phyloP scores from a whole-genome alignment of 805 yeast genomes.

The Saturnispora ahearnii region DNA sequence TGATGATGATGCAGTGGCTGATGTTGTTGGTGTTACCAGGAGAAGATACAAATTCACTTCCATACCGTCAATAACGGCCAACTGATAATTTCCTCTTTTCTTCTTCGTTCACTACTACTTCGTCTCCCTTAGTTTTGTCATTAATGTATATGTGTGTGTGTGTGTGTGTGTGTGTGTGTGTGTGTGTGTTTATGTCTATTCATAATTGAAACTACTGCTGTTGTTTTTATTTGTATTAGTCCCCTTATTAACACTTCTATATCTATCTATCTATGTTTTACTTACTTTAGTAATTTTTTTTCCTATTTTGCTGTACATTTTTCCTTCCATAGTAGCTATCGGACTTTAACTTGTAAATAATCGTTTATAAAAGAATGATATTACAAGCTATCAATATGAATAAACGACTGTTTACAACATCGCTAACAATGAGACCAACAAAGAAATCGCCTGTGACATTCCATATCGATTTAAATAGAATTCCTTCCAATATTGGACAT shows the following conservation, averaged over 20 bases:
- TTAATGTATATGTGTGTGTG: not conserved
- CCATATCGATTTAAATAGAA: slow-evolving; percentile 48
- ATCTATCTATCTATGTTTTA: too few relatives aligned
- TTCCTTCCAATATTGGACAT: slow-evolving; percentile 76
- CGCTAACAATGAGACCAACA: not conserved
- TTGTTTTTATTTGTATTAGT: too few relatives aligned
- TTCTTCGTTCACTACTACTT: not conserved
- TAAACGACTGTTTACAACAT: slow-evolving; percentile 2
- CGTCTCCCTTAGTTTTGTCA: not conserved
- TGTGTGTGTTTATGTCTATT: too few relatives aligned
- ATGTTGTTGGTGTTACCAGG: slow-evolving; percentile 58
- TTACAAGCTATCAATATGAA: not conserved
- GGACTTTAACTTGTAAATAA: too few relatives aligned
- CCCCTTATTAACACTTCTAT: too few relatives aligned
- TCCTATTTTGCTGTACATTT: too few relatives aligned
- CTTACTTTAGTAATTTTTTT: too few relatives aligned
- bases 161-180: too few relatives aligned
- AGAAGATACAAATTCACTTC: slow-evolving; percentile 51
- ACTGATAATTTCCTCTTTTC: not conserved
- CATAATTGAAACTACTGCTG: too few relatives aligned
- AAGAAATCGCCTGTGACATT: slow-evolving; percentile 25
- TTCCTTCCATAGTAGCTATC: too few relatives aligned
- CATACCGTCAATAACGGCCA: not conserved
- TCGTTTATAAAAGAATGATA: too few relatives aligned
- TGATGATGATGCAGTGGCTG: slow-evolving; percentile 83